phyloP scores from a whole-genome alignment of 2,329 filamentous ascomycete species.

The Hymenoscyphus fructigenus region DNA sequence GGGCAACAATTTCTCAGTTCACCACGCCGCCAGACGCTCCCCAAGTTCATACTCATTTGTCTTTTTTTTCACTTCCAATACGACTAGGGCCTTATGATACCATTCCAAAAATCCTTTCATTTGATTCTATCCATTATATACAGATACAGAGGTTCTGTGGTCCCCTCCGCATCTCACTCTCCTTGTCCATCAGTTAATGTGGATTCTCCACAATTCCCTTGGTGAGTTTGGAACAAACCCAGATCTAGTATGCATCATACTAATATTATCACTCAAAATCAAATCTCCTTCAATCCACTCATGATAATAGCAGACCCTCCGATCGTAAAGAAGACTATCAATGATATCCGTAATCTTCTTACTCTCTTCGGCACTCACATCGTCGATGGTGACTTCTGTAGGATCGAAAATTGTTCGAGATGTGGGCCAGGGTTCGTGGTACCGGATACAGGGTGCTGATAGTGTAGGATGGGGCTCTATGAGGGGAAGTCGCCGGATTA shows the following conservation, averaged over 20 bases:
- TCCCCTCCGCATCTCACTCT: neutral
- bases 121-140: too few relatives aligned
- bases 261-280: conserved; percentile 11
- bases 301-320: conserved; percentile 6
- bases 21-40: too few relatives aligned
- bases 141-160: neutral
- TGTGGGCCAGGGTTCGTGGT: conserved; percentile 9
- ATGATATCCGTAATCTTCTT: neutral
- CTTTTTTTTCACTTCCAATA: too few relatives aligned
- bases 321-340: conserved; percentile 5
- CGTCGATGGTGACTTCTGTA: neutral
- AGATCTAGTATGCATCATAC: conserved; percentile 10
- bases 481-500: neutral
- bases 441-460: conserved; percentile 2
- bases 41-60: too few relatives aligned
- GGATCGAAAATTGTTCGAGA: conserved; percentile 7
- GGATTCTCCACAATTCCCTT: conserved; percentile 11
- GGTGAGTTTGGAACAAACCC: neutral
- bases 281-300: conserved; percentile 8
- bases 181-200: neutral
- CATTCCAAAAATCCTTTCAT: too few relatives aligned
- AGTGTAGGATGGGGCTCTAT: conserved; percentile 1
- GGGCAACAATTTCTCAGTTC: too few relatives aligned
- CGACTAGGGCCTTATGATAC: too few relatives aligned
- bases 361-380: neutral